Percentiles rank a stretch among this genome's conserved stretches.
Evolutionary conservation across 192 early-diverging fungal genomes (phyloP).

Genomic region (Backusella luteola): DNA sequence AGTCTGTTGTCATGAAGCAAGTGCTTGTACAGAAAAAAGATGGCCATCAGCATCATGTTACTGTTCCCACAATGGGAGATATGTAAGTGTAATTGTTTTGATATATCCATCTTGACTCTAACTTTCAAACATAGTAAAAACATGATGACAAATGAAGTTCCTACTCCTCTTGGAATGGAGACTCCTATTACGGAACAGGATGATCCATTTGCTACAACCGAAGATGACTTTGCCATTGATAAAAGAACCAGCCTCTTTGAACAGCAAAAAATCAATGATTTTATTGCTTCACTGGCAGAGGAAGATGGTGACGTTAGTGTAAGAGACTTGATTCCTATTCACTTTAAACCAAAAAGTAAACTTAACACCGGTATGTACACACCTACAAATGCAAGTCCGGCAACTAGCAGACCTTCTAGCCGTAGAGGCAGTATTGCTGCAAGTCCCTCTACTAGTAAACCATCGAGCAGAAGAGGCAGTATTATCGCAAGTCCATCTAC

Average conservation of each 20-base stretch:
- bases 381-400: not conserved
- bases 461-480: not conserved
- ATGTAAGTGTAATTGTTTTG: not conserved
- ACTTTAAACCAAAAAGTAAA: conserved; percentile 23
- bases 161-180: not conserved
- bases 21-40: not conserved
- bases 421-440: not conserved
- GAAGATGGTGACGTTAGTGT: conserved; percentile 30
- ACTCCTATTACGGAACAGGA: not conserved
- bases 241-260: not conserved
- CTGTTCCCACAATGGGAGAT: not conserved
- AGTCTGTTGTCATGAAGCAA: not conserved
- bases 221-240: conserved; percentile 19
- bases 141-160: not conserved
- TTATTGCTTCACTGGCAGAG: not conserved
- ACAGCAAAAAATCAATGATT: not conserved
- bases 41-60: not conserved
- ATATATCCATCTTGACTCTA: not conserved
- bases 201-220: not conserved
- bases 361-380: not conserved
- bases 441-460: not conserved
- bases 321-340: conserved; percentile 33
- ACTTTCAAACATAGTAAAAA: not conserved
- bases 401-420: not conserved
- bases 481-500: not conserved